phyloP scores from a whole-genome alignment of 768 basidiomycete species.

The Leucosporidium yakuticum region DNA sequence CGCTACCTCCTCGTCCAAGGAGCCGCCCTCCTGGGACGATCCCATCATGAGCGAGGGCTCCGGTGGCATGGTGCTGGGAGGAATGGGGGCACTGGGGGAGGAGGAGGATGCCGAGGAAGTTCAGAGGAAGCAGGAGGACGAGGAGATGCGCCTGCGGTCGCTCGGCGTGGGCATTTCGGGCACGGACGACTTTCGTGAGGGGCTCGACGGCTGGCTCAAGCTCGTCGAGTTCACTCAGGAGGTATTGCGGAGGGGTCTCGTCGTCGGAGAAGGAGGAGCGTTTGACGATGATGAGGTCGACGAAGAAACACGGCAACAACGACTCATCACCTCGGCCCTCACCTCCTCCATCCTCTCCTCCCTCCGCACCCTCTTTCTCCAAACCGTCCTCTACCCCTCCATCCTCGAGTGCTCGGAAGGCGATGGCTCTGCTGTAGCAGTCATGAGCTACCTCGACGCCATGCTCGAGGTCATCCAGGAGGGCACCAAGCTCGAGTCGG shows the following conservation, averaged over 20 bases:
- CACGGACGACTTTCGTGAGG: constrained; percentile 65
- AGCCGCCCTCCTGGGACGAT: constrained; percentile 17
- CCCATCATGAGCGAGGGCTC: constrained; percentile 12
- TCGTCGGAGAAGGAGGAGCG: not conserved
- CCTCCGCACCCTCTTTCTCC: constrained; percentile 76
- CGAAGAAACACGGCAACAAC: constrained; percentile 40
- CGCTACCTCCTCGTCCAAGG: constrained; percentile 45
- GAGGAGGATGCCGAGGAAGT: constrained; percentile 47
- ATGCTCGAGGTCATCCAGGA: constrained; percentile 69
- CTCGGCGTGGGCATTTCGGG: constrained; percentile 68
- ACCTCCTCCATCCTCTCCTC: constrained; percentile 76
- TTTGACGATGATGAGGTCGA: constrained; percentile 7
- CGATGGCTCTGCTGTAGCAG: constrained; percentile 93
- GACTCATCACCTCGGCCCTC: constrained; percentile 69
- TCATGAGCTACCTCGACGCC: constrained; percentile 89
- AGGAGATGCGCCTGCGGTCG: constrained; percentile 49
- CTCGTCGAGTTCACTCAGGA: constrained; percentile 88
- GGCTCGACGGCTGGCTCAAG: constrained; percentile 82
- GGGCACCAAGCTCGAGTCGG: constrained; percentile 58
- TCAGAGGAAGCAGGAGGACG: constrained; percentile 44
- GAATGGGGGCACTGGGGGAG: constrained; percentile 50
- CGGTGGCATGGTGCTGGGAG: constrained; percentile 66
- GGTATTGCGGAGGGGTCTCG: constrained; percentile 52
- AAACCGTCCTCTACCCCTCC: constrained; percentile 87
- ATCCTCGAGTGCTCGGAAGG: constrained; percentile 84